Percentiles rank a stretch among this genome's conserved stretches.
Evolutionary conservation across 73 alveolate genomes (phyloP).

Genomic region (Symbiodinium pilosum): DNA sequence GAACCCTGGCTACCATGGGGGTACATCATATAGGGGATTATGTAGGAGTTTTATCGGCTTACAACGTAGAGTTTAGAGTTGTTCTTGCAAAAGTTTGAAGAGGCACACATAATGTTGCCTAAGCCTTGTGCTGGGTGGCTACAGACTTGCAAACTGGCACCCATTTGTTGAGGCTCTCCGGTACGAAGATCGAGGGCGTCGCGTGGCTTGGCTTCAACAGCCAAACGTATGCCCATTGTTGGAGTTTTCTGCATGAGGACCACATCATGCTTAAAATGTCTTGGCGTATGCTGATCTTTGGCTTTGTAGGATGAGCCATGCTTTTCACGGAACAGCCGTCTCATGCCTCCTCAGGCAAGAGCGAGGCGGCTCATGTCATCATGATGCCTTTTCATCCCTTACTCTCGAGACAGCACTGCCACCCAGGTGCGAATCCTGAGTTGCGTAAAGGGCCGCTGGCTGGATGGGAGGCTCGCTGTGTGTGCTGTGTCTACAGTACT

Average conservation of each 20-base stretch:
- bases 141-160: neutral
- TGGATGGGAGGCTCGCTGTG: slow-evolving; percentile 1
- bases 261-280: too few relatives aligned
- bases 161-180: slow-evolving; percentile 29
- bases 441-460: slow-evolving; percentile 93
- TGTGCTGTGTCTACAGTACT: too few relatives aligned
- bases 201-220: neutral
- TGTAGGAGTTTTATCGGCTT: neutral
- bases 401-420: too few relatives aligned
- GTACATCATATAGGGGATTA: neutral
- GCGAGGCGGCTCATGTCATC: too few relatives aligned
- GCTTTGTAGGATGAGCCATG: too few relatives aligned
- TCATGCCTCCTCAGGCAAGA: too few relatives aligned
- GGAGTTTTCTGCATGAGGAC: too few relatives aligned
- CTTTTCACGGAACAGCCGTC: too few relatives aligned
- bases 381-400: too few relatives aligned
- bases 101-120: neutral
- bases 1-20: neutral
- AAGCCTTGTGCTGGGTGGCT: neutral
- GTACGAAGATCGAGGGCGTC: slow-evolving; percentile 70
- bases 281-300: too few relatives aligned
- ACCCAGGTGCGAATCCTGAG: slow-evolving; percentile 94
- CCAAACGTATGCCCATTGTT: too few relatives aligned
- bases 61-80: neutral
- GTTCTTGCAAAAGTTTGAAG: neutral